These are phyloP conservation scores for Nemania bipapillata DNA, from an alignment of 2,329 filamentous ascomycete species.

Conservation along the genomic window DNA sequence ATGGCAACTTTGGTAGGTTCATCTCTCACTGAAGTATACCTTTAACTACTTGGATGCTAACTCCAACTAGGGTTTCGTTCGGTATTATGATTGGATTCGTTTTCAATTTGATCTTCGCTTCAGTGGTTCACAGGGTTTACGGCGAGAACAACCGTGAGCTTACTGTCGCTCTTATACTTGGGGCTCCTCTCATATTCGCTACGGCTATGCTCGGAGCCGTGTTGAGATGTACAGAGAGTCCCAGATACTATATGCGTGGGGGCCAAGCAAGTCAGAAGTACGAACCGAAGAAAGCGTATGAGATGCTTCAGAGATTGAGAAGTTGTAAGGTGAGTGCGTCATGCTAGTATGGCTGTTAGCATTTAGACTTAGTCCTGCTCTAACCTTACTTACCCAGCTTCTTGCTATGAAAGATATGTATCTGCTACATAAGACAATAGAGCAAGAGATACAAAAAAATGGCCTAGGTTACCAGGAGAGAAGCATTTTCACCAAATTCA, in stretches of 20 bases:
- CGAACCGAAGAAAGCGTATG: constrained; percentile 8
- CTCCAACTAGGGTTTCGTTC: constrained; percentile 8
- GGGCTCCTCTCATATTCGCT: constrained; percentile 14
- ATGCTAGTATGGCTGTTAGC: background rate
- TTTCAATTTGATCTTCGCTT: constrained; percentile 24
- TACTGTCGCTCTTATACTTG: constrained; percentile 19
- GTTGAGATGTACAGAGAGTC: constrained; percentile 13
- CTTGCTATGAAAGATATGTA: constrained; percentile 25
- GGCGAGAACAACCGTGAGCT: background rate
- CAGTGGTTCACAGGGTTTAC: constrained; percentile 3
- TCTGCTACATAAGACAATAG: constrained; percentile 13
- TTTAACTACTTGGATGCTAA: background rate
- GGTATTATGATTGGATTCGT: constrained; percentile 25
- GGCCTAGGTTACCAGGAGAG: background rate
- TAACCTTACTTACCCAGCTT: constrained; percentile 3
- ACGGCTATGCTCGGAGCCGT: constrained; percentile 13
- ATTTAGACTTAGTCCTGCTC: background rate
- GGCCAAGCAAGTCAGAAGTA: background rate
- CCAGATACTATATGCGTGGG: constrained; percentile 14
- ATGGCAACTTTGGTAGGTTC: constrained; percentile 19
- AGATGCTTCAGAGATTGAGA: constrained; percentile 15
- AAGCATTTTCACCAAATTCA: background rate
- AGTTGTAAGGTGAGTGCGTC: constrained; percentile 15
- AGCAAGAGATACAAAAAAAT: constrained; percentile 4
- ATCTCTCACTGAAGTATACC: no score